Conservation (phyloP, 768 basidiomycete species). For the Omphalotus guepiniiformis region DNA sequence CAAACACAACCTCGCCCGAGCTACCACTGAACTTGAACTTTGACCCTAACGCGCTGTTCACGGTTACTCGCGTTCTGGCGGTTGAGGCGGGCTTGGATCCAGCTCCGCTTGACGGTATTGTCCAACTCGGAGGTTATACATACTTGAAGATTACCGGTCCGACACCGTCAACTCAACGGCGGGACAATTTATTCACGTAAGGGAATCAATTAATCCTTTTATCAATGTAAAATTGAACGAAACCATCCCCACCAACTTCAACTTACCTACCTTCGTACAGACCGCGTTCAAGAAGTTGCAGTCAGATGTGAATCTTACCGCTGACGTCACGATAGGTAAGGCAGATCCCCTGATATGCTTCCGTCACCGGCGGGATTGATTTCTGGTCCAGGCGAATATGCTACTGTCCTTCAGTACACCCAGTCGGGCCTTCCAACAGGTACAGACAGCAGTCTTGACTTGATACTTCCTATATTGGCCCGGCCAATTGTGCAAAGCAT, state of each 20-base stretch:
- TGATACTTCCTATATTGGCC: constrained; percentile 67
- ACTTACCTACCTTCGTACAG: constrained; percentile 58
- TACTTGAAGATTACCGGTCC: constrained; percentile 44
- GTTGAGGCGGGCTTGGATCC: constrained; percentile 58
- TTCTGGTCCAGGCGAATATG: constrained; percentile 49
- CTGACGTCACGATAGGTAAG: constrained; percentile 55
- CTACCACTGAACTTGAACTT: constrained; percentile 64
- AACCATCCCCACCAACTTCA: constrained; percentile 43
- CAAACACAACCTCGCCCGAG: constrained; percentile 51
- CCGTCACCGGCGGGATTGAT: neutral
- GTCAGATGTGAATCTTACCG: constrained; percentile 55
- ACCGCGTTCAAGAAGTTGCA: constrained; percentile 61
- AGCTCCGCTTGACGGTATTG: constrained; percentile 61
- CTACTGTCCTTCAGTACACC: constrained; percentile 56
- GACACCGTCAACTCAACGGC: constrained; percentile 24
- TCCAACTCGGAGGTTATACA: constrained; percentile 60
- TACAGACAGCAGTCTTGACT: constrained; percentile 58
- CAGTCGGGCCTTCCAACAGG: constrained; percentile 51
- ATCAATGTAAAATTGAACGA: constrained; percentile 4
- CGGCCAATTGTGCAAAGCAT: constrained; percentile 73
- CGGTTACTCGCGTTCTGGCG: constrained; percentile 63
- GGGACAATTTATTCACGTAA: constrained; percentile 53
- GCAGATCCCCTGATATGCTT: neutral
- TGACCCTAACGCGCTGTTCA: constrained; percentile 65
- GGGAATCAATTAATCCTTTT: constrained; percentile 13